Base-by-base conservation (phyloP, 2,329 filamentous ascomycete species). In the Xylariaceae sp. region DNA sequence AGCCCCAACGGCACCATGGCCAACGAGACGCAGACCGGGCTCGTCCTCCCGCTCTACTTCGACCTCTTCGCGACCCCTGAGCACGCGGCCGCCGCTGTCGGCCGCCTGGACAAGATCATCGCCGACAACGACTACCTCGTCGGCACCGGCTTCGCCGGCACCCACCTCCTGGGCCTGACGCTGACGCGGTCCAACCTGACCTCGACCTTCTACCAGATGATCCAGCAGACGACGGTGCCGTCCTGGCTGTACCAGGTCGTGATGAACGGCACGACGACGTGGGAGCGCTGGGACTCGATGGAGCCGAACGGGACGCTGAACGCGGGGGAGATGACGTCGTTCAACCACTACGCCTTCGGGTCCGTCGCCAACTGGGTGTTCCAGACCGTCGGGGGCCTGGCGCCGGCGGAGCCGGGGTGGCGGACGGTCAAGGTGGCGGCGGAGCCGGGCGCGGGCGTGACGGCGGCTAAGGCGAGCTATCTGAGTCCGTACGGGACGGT, bases 281-380 rank as follows among this genome's bases (percentile, higher is more conserved):
- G 72, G 72, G 72, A 76, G 46, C 63, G 73, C 2, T 75, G 72
- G 72, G 69, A 76, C 37, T 68, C 64, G 19, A 55, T 75, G 24
- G 51, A 73, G 1, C 58, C 67, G 0, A 57, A 74, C 41, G 71
- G 70, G 0, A 59, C 47, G 0, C 49, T 74, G 13, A 75, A 75
- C 40, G 59, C 66, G 0, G 66, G 70, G 1, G 50, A 59, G 24
- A 74, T 75, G 72, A 72, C 69, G 0, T 73, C 68, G 15, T 72
- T 72, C 45, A 73, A 74, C 24, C 71, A 75, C 46, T 75, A 74
- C 40, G 65, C 72, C 0, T 65, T 73, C n/a, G 70, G 71, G 0
- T 66, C 68, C 0, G 68, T 75, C 1, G 68, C 64, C 2, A 62
- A 70, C 43, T 75, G 69, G 68, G 63, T 74, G 19, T 68, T 73